phyloP scores from a whole-genome alignment of 176 grass and related monocot genomes.

The Paspalum vaginatum region DNA sequence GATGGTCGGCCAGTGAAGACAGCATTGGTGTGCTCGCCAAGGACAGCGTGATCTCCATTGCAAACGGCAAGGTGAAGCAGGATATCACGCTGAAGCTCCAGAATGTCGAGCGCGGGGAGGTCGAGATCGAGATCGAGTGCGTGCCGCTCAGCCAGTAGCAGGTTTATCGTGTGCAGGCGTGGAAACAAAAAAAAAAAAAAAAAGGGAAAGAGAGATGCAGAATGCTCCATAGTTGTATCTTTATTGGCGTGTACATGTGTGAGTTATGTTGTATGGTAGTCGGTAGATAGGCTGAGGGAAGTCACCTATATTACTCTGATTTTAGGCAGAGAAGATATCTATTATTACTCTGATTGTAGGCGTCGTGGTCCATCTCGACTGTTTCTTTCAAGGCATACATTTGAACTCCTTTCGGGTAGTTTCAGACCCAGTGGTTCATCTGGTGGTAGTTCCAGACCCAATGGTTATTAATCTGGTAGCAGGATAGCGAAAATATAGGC shows the following conservation, averaged over 20 bases:
- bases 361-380: background rate
- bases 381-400: background rate
- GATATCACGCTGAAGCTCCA: slow-evolving; percentile 73
- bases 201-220: background rate
- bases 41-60: slow-evolving; percentile 69
- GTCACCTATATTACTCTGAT: slow-evolving; percentile 6
- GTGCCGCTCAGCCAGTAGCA: slow-evolving; percentile 87
- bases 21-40: slow-evolving; percentile 53
- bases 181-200: background rate
- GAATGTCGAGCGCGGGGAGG: slow-evolving; percentile 80
- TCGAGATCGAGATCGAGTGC: slow-evolving; percentile 88
- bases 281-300: slow-evolving; percentile 36
- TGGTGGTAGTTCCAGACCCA: background rate
- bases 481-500: background rate
- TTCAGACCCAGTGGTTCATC: no score
- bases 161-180: background rate
- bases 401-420: background rate
- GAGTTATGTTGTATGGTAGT: slow-evolving; percentile 22
- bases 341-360: no score
- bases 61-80: slow-evolving; percentile 77
- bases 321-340: slow-evolving; percentile 23
- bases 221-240: slow-evolving; percentile 21
- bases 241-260: slow-evolving; percentile 32
- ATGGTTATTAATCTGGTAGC: background rate
- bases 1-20: slow-evolving; percentile 65